Base-by-base conservation (phyloP, 805 yeast species). In the Myxozyma sirexii region DNA sequence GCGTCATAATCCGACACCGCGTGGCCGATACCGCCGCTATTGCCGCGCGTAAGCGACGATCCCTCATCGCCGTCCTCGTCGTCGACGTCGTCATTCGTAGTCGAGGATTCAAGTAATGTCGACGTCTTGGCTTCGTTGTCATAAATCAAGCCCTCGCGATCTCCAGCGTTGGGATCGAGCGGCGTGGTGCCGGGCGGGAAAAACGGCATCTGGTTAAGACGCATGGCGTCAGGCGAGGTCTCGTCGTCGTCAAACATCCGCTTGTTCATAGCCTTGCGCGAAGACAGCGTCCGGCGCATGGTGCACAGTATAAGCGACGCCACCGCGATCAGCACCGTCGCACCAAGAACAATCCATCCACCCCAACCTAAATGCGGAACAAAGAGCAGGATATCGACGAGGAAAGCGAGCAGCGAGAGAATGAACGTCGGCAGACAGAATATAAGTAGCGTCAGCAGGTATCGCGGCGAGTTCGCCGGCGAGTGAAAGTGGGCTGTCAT, bases 381-480 rank as follows among this genome's bases (percentile, higher is more conserved):
- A 68, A 93, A 93, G 52, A 93, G 72, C 42, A 92, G 72, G 39
- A 92, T 82, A 71, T 93, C 98, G 2, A 90, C 90, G 60, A 92
- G 75, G 65, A 93, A 88, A 5, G 92, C 85, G 53, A 93, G 76
- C 50, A 92, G 74, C 0, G 88, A 77, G 43, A 87, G 77, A 57
- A 92, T 70, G 67, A 91, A 90, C 0, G 90, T 78, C 1, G 90
- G 84, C 44, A 88, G 70, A 1, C 90, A 80, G 73, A 87, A 77
- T 1, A 86, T 66, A 38, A 87, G 78, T 66, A 84, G 72, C 19
- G 80, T 67, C 57, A 85, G 76, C 49, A 87, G 74, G 58, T 77
- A 81, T 39, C 72, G 69, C 4, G 82, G 68, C 3, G 78, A 76
- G 37, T 69, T 33, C 71, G 78, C 54, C 56, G 73, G 59, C 69